A percentile compares a stretch with the other conserved stretches of the same genome.
These are phyloP conservation scores for Stenocarpella maydis DNA, from an alignment of 2,329 filamentous ascomycete genomes.

Conservation along the genomic window DNA sequence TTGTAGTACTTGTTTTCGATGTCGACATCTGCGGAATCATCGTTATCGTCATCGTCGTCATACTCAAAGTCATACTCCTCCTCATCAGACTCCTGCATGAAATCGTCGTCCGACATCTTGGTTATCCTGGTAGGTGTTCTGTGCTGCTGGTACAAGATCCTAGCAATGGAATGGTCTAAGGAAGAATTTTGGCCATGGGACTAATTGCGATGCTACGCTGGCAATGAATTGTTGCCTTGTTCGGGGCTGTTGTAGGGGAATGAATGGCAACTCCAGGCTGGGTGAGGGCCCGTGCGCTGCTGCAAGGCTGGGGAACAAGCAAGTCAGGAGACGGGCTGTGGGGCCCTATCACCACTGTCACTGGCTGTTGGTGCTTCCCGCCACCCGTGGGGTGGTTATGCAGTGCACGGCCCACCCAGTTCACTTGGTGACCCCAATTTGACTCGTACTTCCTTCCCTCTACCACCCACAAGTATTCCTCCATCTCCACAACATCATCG, in stretches of 20 bases:
- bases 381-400: not conserved
- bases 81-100: slow-evolving; percentile 91
- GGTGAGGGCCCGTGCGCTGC: slow-evolving; percentile 21
- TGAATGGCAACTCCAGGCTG: not conserved
- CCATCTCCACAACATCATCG: not conserved
- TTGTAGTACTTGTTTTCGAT: slow-evolving; percentile 99
- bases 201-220: not conserved
- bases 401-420: not conserved
- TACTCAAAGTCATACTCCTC: slow-evolving; percentile 98
- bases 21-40: slow-evolving; percentile 86
- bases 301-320: slow-evolving; percentile 11
- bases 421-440: not conserved
- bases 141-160: not conserved
- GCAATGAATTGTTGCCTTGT: not conserved
- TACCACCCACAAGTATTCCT: not conserved
- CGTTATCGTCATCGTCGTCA: slow-evolving; percentile 87
- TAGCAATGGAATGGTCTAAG: not conserved
- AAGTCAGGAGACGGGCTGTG: not conserved
- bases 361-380: not conserved
- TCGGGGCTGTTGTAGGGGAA: slow-evolving; percentile 9
- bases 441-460: not conserved
- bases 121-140: not conserved
- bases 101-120: slow-evolving; percentile 86
- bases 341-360: too few relatives aligned
- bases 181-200: not conserved